Base-by-base conservation (phyloP, 2,329 filamentous ascomycete species). In the Sclerotinia borealis region DNA sequence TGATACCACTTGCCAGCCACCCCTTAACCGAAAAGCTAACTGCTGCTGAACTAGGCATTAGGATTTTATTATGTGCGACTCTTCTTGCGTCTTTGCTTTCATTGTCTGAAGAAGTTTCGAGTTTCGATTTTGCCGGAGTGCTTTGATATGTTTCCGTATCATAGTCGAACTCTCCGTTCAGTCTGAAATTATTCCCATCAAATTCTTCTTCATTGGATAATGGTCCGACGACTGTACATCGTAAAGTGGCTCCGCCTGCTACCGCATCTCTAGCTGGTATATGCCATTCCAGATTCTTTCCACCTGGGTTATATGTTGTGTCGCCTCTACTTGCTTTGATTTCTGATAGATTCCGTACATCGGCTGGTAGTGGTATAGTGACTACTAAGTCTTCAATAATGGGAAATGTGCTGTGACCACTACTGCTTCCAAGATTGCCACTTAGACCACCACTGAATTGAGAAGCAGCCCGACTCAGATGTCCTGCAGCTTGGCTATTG, bases 331-430 rank as follows among this genome's bases (percentile, higher is more conserved):
- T 90, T 2, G 92, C 85, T 63, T 91, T 85, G 61, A 97, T 83
- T 72, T 97, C 93, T 6, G 86, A 87, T 19, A 98, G 80, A 73
- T 92, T 96, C 64, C 91, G 86, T 58, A 97, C 92, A 31, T 86
- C 84, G 4, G 84, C 77, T 3, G 93, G 91, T 13, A 98, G 82
- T 1, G 93, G 92, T 10, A 97, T 84, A 2, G 86, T 87, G 31
- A 97, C 86, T 2, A 83, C 80, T 36, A 98, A 79, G 64, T 95
- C 90, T 70, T 96, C 91, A 29, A 97, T 76, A 10, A 81, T 80
- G 9, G 85, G 82, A 13, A 67, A 70, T 34, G 71, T 68, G 17
- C 71, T 71, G 34, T 65, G 73, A 15, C 85, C 85, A 4, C 77
- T 74, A 70, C 75, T 76, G 13, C 76, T 77, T 55, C 78, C 79